A percentile compares a stretch with the other conserved stretches of the same genome.
phyloP scores from a whole-genome alignment of 2,329 filamentous ascomycete genomes.

The Colletotrichum lini region DNA sequence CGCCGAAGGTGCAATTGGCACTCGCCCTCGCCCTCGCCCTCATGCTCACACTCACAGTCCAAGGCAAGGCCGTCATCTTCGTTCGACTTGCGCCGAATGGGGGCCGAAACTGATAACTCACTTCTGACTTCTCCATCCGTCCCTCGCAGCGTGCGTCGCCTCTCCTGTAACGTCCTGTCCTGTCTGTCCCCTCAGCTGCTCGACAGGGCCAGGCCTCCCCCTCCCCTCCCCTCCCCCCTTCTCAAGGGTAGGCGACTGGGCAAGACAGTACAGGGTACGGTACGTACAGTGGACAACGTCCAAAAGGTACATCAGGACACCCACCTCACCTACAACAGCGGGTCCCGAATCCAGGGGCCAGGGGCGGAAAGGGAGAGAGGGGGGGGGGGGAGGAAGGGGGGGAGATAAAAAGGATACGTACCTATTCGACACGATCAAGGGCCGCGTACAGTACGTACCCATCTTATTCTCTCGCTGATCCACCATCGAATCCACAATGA shows the following conservation, averaged over 20 bases:
- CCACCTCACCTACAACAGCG: neutral
- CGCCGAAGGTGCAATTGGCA: neutral
- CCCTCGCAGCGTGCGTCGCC: neutral
- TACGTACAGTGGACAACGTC: conserved; percentile 21
- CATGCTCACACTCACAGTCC: neutral
- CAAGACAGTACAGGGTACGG: conserved; percentile 12
- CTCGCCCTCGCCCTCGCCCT: no score
- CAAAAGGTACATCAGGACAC: conserved; percentile 17
- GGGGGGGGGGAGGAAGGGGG: neutral
- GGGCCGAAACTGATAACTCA: conserved; percentile 10
- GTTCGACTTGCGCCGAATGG: neutral
- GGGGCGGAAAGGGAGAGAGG: conserved; percentile 10
- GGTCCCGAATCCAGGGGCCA: conserved; percentile 14
- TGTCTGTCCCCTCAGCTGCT: neutral
- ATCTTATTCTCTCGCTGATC: conserved; percentile 1
- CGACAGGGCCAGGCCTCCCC: conserved; percentile 2
- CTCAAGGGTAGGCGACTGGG: neutral
- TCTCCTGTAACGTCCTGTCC: neutral
- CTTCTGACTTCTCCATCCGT: neutral
- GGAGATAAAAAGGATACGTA: neutral
- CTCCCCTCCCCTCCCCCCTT: neutral
- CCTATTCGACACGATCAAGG: neutral
- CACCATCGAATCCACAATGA: conserved; percentile 29
- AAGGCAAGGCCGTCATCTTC: neutral
- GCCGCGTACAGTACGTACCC: neutral